phyloP scores from a whole-genome alignment of 2,329 filamentous ascomycete genomes.

The Apiospora arundinis region DNA sequence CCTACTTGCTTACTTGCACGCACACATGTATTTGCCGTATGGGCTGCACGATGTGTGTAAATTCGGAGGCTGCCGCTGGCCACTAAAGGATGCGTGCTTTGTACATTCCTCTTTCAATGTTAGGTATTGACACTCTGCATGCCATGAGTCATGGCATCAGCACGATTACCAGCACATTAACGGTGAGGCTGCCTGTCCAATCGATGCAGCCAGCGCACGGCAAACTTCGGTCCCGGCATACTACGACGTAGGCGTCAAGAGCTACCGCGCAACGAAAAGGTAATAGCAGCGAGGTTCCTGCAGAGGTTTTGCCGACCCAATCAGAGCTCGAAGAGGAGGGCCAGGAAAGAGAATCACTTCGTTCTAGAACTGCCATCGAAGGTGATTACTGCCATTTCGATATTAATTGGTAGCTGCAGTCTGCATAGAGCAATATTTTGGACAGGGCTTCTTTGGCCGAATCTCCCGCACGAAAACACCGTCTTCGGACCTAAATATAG shows the following conservation, averaged over 20 bases:
- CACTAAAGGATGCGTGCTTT: not conserved
- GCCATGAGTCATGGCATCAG: not conserved
- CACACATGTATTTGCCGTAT: not conserved
- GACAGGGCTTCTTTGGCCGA: not conserved
- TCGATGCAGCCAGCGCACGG: conserved; percentile 7
- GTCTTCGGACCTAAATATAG: not conserved
- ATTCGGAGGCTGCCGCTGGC: not conserved
- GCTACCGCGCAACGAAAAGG: not conserved
- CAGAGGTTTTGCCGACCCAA: not conserved
- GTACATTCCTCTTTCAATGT: not conserved
- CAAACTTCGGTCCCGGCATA: not conserved
- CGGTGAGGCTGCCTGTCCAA: conserved; percentile 13
- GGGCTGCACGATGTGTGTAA: not conserved
- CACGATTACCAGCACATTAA: not conserved
- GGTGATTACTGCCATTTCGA: not conserved
- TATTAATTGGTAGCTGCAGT: conserved; percentile 10
- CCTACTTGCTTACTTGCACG: not conserved
- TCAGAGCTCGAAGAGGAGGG: not conserved
- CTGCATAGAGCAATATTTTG: not conserved
- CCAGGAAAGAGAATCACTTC: not conserved
- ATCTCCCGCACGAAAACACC: not conserved
- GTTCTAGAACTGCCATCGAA: conserved; percentile 10
- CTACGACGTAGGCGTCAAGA: not conserved
- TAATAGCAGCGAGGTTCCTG: not conserved
- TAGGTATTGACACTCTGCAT: not conserved